phyloP scores from a whole-genome alignment of 306 rosid species.

The Cucumis hystrix region DNA sequence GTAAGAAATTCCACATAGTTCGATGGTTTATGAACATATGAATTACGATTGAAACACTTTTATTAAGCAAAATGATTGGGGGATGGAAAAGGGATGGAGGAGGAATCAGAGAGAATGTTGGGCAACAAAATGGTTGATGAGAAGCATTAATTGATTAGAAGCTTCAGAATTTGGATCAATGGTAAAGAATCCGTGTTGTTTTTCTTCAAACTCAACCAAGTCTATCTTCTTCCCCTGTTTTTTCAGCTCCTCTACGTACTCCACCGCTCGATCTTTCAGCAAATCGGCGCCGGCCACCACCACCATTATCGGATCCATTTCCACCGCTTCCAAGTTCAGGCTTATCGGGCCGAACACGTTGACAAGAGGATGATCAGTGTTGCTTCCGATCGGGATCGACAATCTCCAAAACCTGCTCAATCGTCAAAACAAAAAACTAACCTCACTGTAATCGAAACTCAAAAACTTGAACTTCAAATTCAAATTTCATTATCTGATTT shows the following conservation, averaged over 20 bases:
- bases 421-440: neutral
- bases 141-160: constrained; percentile 35
- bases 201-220: constrained; percentile 58
- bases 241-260: constrained; percentile 47
- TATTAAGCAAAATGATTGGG: neutral
- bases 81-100: neutral
- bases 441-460: neutral
- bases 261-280: constrained; percentile 51
- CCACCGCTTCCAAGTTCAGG: constrained; percentile 30
- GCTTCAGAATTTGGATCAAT: constrained; percentile 46
- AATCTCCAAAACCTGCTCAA: constrained; percentile 68
- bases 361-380: constrained; percentile 58
- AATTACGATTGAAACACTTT: neutral
- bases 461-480: neutral
- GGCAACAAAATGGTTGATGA: constrained; percentile 37
- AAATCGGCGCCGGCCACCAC: constrained; percentile 55
- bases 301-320: constrained; percentile 50
- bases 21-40: too few relatives aligned
- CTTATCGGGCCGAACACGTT: constrained; percentile 61
- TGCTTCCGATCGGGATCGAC: constrained; percentile 50
- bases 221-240: constrained; percentile 46
- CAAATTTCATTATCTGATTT: too few relatives aligned
- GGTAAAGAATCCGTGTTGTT: constrained; percentile 81
- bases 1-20: too few relatives aligned
- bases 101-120: constrained; percentile 6